phyloP scores from a whole-genome alignment of 73 alveolate genomes.

The Paraurostyla sp. region DNA sequence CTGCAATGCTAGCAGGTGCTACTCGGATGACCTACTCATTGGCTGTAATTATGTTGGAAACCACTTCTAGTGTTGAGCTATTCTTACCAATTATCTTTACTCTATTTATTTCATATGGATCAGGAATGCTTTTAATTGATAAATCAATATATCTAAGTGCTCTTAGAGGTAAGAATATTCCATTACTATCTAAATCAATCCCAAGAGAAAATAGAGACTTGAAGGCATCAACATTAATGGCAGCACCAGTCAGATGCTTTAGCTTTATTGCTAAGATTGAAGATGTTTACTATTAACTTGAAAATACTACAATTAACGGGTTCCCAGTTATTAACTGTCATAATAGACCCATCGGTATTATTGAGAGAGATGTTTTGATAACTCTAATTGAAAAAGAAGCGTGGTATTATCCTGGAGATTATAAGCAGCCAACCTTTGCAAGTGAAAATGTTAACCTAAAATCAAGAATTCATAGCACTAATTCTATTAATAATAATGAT shows the following conservation, averaged over 20 bases:
- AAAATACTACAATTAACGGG: constrained; percentile 27
- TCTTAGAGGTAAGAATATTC: constrained; percentile 55
- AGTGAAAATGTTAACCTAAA: neutral
- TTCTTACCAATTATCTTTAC: constrained; percentile 79
- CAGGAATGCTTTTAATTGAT: constrained; percentile 64
- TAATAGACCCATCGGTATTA: constrained; percentile 34
- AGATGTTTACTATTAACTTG: neutral
- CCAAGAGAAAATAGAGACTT: constrained; percentile 36
- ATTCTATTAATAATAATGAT: neutral
- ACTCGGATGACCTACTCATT: constrained; percentile 82
- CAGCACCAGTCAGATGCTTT: constrained; percentile 1
- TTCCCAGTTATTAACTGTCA: constrained; percentile 52
- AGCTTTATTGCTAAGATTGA: constrained; percentile 1
- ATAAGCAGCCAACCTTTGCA: neutral
- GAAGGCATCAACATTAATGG: constrained; percentile 52
- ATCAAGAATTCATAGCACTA: constrained; percentile 12
- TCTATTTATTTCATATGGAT: constrained; percentile 61
- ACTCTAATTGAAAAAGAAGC: constrained; percentile 34
- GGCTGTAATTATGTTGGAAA: constrained; percentile 83
- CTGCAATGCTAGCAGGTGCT: constrained; percentile 78
- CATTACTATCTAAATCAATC: constrained; percentile 1
- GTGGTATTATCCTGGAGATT: constrained; percentile 7
- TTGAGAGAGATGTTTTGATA: constrained; percentile 46
- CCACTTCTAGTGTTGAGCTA: constrained; percentile 74
- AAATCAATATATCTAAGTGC: constrained; percentile 65